Evolutionary conservation across 2,329 filamentous ascomycete species (phyloP), one percentile per base, ranked within the genome.

Genomic region (Plectosphaerella cucumerina): DNA sequence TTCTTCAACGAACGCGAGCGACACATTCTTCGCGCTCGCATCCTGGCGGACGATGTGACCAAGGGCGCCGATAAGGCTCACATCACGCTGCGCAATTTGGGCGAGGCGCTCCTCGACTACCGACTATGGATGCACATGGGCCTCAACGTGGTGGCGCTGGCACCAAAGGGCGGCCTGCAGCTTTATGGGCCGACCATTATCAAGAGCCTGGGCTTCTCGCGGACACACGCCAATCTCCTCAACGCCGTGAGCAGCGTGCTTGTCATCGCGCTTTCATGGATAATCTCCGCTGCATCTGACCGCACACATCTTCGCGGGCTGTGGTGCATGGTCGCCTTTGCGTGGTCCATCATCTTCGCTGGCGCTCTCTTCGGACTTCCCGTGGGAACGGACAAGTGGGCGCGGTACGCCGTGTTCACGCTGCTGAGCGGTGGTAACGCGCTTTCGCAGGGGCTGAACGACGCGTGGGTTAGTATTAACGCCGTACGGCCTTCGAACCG

Each of bases 141-240:
- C 1, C 45, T 57, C 3, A 57, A 57, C 44, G 20, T 56, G 3
- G 34, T 56, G 18, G 33, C 43, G 15, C 41, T 57, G 21, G 18
- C 50, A 1, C 52, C 54, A 10, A 56, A 54, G 35, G 52, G 54
- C 22, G 54, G 48, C 20, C 35, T 56, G 17, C 48, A 51, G 17
- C 42, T 56, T 23, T 53, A 55, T 22, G 52, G 55, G 3, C 55
- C 55, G 15, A 57, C 42, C 6, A 56, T 59, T 33, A 55, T 59
- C 45, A 56, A 53, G 48, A 44, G 9, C 8, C 53, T 59, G 5
- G 55, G 53, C 12, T 59, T 57, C 22, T 52, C 48, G 43, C 50
- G 47, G 6, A 54, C 50, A 2, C 44, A 56, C n/a, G 55, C 55
- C 22, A 59, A 59, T 33, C 55, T 58, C 20, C 55, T 59, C 47